Percentiles rank a stretch among this genome's conserved stretches.
These are phyloP conservation scores for Chrysopogon serrulatus DNA, from an alignment of 176 grass and related monocot genomes.

Conservation along the genomic window DNA sequence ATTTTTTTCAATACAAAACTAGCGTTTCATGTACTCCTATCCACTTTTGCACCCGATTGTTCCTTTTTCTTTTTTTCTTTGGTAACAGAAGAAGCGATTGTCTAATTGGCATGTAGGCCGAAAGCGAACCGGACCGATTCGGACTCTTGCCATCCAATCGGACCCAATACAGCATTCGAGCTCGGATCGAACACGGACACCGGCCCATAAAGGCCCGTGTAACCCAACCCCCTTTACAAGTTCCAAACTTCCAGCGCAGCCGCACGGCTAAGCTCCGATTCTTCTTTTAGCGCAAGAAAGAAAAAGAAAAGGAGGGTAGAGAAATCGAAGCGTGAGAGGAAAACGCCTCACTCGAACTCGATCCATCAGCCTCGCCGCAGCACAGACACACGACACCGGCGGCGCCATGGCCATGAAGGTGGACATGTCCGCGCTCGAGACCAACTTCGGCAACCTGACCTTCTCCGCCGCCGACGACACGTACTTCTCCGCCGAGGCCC, in stretches of 20 bases:
- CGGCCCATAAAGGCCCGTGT: background rate
- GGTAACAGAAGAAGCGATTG: background rate
- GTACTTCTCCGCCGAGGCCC: background rate
- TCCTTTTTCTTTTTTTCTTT: background rate
- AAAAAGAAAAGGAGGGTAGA: slow-evolving; percentile 13
- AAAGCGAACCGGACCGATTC: background rate
- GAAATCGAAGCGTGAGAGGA: background rate
- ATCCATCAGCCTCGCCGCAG: background rate
- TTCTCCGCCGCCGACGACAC: background rate
- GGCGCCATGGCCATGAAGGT: slow-evolving; percentile 49
- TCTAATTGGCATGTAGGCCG: background rate
- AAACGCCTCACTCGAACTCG: background rate
- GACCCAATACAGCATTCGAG: background rate
- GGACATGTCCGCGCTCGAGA: slow-evolving; percentile 59
- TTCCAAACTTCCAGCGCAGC: background rate
- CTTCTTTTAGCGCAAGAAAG: slow-evolving; percentile 42
- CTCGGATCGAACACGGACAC: background rate
- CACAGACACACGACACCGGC: background rate
- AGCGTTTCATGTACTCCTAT: background rate
- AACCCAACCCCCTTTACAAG: background rate
- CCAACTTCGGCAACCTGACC: slow-evolving; percentile 18
- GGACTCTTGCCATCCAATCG: background rate
- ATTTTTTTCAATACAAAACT: background rate
- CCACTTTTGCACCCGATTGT: background rate
- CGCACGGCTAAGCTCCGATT: background rate